A percentile compares a stretch with the other conserved stretches of the same genome.
phyloP scores from a whole-genome alignment of 2,329 filamentous ascomycete genomes.

The Penicillium sclerotigenum region DNA sequence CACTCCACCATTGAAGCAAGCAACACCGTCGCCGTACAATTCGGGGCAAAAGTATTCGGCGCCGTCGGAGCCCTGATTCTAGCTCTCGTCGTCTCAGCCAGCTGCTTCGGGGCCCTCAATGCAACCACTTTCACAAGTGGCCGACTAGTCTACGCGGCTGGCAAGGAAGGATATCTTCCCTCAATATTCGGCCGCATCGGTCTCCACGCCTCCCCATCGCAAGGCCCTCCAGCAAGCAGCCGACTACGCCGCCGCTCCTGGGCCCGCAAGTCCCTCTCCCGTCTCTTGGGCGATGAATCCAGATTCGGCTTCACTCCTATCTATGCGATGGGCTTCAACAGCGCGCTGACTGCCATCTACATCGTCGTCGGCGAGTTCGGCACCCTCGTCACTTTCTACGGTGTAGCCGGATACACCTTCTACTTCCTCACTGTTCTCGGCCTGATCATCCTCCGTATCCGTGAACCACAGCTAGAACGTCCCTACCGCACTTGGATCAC shows the following conservation, averaged over 20 bases:
- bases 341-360: slow-evolving; percentile 68
- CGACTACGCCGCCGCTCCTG: slow-evolving; percentile 50
- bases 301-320: slow-evolving; percentile 92
- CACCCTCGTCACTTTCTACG: slow-evolving; percentile 93
- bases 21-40: slow-evolving; percentile 95
- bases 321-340: slow-evolving; percentile 82
- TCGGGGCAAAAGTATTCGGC: slow-evolving; percentile 87
- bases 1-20: slow-evolving; percentile 73
- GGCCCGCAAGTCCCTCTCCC: slow-evolving; percentile 57
- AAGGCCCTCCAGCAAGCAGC: slow-evolving; percentile 25
- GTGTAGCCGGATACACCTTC: slow-evolving; percentile 93
- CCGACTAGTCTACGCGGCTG: slow-evolving; percentile 86
- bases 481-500: slow-evolving; percentile 96
- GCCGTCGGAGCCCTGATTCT: slow-evolving; percentile 76
- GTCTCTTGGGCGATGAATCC: slow-evolving; percentile 70
- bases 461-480: slow-evolving; percentile 80
- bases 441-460: slow-evolving; percentile 82
- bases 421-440: slow-evolving; percentile 96
- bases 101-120: slow-evolving; percentile 92
- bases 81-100: slow-evolving; percentile 83
- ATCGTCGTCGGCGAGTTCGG: slow-evolving; percentile 84
- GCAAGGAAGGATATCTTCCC: slow-evolving; percentile 92
- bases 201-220: slow-evolving; percentile 46
- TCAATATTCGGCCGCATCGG: slow-evolving; percentile 79
- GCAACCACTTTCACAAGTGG: slow-evolving; percentile 91